These are phyloP conservation scores for Chenopodium album DNA, from an alignment of 148 eudicot species.

Conservation along the genomic window DNA sequence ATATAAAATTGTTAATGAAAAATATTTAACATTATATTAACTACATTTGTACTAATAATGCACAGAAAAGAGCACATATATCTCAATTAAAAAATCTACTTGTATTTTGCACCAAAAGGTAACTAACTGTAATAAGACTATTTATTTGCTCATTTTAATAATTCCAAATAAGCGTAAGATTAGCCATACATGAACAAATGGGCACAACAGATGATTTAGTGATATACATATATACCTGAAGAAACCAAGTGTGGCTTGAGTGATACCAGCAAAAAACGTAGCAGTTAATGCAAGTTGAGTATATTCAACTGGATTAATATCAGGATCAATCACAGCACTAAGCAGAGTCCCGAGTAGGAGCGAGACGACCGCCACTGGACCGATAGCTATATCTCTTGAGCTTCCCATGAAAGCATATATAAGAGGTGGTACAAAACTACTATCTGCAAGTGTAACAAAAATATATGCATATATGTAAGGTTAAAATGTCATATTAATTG, in stretches of 20 bases:
- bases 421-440: conserved; percentile 83
- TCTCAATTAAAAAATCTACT: no score
- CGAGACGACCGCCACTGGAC: conserved; percentile 94
- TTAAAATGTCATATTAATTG: no score
- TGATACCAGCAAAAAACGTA: conserved; percentile 86
- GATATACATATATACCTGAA: conserved; percentile 43
- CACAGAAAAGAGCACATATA: no score
- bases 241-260: conserved; percentile 68
- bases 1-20: no score
- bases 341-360: conserved; percentile 69
- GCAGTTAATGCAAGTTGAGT: conserved; percentile 77
- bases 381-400: conserved; percentile 90
- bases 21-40: no score
- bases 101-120: background rate
- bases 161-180: background rate
- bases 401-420: conserved; percentile 90
- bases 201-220: background rate
- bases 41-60: no score
- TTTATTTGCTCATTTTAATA: background rate
- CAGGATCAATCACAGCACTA: conserved; percentile 52
- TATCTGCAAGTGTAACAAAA: conserved; percentile 38
- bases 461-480: no score
- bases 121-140: background rate
- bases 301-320: conserved; percentile 38
- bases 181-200: background rate